These are phyloP conservation scores for Alternaria sp. DNA, from an alignment of 2,329 filamentous ascomycete species.

Conservation along the genomic window DNA sequence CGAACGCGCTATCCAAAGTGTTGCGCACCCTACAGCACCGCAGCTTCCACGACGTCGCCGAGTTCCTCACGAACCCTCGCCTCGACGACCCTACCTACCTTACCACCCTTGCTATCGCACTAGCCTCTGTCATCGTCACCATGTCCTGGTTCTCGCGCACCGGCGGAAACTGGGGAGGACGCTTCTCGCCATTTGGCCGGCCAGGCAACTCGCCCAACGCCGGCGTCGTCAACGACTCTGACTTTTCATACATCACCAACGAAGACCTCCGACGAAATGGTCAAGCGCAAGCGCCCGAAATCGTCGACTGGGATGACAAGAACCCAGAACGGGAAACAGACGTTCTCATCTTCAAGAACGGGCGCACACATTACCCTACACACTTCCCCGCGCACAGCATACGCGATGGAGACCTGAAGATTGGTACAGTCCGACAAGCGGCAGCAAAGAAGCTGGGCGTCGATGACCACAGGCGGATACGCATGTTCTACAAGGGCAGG, in stretches of 20 bases:
- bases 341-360: slow-evolving; percentile 72
- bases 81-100: slow-evolving; percentile 44
- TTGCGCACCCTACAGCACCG: slow-evolving; percentile 25
- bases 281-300: slow-evolving; percentile 50
- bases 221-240: slow-evolving; percentile 72
- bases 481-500: slow-evolving; percentile 75
- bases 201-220: slow-evolving; percentile 43
- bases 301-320: slow-evolving; percentile 49
- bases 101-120: slow-evolving; percentile 40
- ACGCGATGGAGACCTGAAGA: slow-evolving; percentile 72
- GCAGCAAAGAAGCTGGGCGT: slow-evolving; percentile 71
- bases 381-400: slow-evolving; percentile 79
- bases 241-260: slow-evolving; percentile 84
- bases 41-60: slow-evolving; percentile 26
- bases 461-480: slow-evolving; percentile 63
- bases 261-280: slow-evolving; percentile 65
- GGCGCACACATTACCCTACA: slow-evolving; percentile 68
- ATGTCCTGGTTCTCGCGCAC: slow-evolving; percentile 58
- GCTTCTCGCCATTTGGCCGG: slow-evolving; percentile 58
- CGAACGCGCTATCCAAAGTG: slow-evolving; percentile 29
- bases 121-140: slow-evolving; percentile 51
- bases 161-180: slow-evolving; percentile 50
- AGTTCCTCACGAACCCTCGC: slow-evolving; percentile 38
- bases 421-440: slow-evolving; percentile 71
- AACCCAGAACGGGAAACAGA: slow-evolving; percentile 66